These are phyloP conservation scores for Fusarium fracticaudum DNA, from an alignment of 2,329 filamentous ascomycete genomes.

Conservation along the genomic window DNA sequence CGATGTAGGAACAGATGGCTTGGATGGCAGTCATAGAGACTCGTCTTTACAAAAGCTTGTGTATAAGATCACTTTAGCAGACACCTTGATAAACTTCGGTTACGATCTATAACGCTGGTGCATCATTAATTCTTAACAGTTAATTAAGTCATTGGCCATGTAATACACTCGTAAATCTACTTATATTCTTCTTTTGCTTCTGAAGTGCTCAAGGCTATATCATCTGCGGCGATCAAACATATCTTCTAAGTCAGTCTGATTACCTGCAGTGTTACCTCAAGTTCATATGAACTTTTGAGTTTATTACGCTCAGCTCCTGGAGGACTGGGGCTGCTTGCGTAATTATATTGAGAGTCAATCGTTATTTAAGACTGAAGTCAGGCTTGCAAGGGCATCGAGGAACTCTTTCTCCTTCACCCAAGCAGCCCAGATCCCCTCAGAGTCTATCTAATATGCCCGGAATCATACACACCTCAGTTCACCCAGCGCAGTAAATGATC, in stretches of 20 bases:
- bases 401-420: neutral
- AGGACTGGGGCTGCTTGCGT: neutral
- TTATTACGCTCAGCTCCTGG: neutral
- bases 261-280: neutral
- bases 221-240: neutral
- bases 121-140: neutral
- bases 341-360: neutral
- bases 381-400: neutral
- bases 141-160: too few species aligned
- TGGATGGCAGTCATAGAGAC: neutral
- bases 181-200: neutral
- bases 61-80: constrained; percentile 5
- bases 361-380: neutral
- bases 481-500: neutral
- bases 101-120: neutral
- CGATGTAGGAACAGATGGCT: constrained; percentile 29
- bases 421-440: neutral
- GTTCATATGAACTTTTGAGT: neutral
- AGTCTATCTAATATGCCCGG: neutral
- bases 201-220: neutral
- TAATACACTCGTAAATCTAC: neutral
- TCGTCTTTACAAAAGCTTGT: constrained; percentile 6
- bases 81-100: neutral
- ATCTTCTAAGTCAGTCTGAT: neutral
- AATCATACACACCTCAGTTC: neutral